Evolutionary conservation across 1,139 yeast genomes (phyloP), one percentile per base, ranked within the genome.

Genomic region (Diutina siamensis): DNA sequence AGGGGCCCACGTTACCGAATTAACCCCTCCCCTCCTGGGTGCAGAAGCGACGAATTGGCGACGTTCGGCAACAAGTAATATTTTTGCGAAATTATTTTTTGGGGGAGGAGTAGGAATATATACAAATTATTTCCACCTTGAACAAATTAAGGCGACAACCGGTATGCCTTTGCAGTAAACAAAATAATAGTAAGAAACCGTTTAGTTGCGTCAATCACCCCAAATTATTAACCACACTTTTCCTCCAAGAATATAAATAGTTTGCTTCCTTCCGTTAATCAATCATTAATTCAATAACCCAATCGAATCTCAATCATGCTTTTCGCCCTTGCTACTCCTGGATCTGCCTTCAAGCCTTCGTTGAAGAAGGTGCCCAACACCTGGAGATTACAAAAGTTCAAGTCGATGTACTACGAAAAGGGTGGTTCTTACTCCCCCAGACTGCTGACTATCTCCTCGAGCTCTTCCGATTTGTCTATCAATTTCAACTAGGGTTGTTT

Each of bases 331-430:
- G 59, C 67, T 45, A 64, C 68, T 7, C 65, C 67, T 17, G 68
- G 68, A n/a, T 65, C 72, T 12, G 65, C 70, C 9, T 68, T 68
- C 57, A 63, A 62, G 52, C 71, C 72, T 13, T 63, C 71, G 13
- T 50, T 65, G 42, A 62, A 57, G 49, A 65, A 56, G 49, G 64
- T 65, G 18, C 53, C 59, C 44, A 59, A 55, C 50, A 60, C 70
- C 10, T 65, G 72, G 71, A 60, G 71, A 53, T 58, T 68, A 47
- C 55, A 55, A 47, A 65, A 64, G 51, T 68, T 67, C 55, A 67
- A 63, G 54, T 52, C 59, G 32, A 52, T 55, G 45, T 57, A 55
- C 51, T 25, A 38, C 20, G 45, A 38, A 17, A 38, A 38, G 42
- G 42, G 42, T 8, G 44, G 35, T 4, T 42, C 44, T 8, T 28